A percentile compares a stretch with the other conserved stretches of the same genome.
These are phyloP conservation scores for Schoenoplectus tabernaemontani DNA, from an alignment of 202 grass and related monocot genomes.

Conservation along the genomic window DNA sequence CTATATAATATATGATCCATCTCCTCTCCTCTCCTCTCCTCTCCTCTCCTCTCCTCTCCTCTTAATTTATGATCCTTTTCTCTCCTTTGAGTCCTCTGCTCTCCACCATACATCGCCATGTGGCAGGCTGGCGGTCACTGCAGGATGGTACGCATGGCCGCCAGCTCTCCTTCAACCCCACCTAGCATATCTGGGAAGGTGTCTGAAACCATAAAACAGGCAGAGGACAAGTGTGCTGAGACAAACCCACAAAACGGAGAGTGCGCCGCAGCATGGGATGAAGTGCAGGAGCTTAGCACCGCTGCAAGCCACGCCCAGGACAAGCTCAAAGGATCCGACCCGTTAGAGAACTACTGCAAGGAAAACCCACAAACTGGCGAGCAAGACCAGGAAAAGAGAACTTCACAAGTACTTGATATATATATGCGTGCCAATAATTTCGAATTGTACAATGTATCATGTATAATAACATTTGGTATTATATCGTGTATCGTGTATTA, in stretches of 20 bases:
- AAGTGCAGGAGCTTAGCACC: constrained; percentile 91
- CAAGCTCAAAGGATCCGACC: constrained; percentile 61
- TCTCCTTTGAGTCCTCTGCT: no score
- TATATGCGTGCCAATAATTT: no score
- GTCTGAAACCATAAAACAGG: constrained; percentile 84
- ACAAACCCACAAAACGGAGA: constrained; percentile 29
- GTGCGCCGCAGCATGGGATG: constrained; percentile 81
- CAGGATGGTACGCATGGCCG: constrained; percentile 29
- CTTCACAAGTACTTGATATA: neutral
- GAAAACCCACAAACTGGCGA: constrained; percentile 78
- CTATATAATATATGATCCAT: no score
- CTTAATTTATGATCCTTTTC: no score
- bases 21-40: no score
- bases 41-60: no score
- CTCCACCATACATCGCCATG: neutral
- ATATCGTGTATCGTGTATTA: no score
- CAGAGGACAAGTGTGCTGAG: constrained; percentile 55
- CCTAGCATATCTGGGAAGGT: constrained; percentile 56
- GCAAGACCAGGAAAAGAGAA: constrained; percentile 17
- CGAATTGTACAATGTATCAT: no score
- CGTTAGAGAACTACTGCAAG: constrained; percentile 81
- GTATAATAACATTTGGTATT: no score
- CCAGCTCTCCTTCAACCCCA: constrained; percentile 54
- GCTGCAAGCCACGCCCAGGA: constrained; percentile 86
- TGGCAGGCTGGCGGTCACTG: neutral